Percentiles rank a stretch among this genome's conserved stretches.
phyloP scores from a whole-genome alignment of 176 grass and related monocot species.

The Eremochloa ophiuroides region DNA sequence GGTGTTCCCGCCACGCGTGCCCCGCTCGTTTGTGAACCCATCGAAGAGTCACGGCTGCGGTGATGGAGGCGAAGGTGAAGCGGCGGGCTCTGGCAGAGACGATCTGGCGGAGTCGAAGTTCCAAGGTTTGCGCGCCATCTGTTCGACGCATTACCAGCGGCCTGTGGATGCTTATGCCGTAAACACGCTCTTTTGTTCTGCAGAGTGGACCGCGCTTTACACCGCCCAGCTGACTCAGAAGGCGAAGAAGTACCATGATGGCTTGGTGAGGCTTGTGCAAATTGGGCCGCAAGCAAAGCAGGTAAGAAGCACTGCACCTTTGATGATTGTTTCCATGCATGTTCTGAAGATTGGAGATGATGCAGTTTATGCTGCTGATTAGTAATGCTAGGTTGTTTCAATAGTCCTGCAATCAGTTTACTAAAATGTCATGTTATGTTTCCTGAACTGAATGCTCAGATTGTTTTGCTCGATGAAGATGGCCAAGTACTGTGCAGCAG shows the following conservation, averaged over 20 bases:
- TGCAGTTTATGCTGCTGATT: not conserved
- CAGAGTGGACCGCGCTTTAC: slow-evolving; percentile 62
- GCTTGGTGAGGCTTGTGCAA: slow-evolving; percentile 45
- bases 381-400: not conserved
- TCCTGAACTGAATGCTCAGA: slow-evolving; percentile 33
- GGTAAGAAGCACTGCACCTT: slow-evolving; percentile 23
- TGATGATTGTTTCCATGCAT: not conserved
- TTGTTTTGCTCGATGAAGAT: slow-evolving; percentile 68
- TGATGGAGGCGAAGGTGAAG: not conserved
- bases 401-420: not conserved
- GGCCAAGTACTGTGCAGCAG: slow-evolving; percentile 40
- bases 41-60: not conserved
- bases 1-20: not conserved
- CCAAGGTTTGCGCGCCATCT: slow-evolving; percentile 27
- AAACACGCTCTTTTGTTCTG: slow-evolving; percentile 2
- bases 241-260: slow-evolving; percentile 76
- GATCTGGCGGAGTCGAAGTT: not conserved
- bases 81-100: not conserved
- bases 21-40: slow-evolving; percentile 8
- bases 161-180: not conserved
- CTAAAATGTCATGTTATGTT: slow-evolving; percentile 15
- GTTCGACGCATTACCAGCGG: slow-evolving; percentile 8
- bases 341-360: not conserved
- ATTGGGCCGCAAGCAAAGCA: slow-evolving; percentile 49
- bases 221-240: slow-evolving; percentile 74